Percentiles rank a stretch among this genome's conserved stretches.
phyloP scores from a whole-genome alignment of 2,329 filamentous ascomycete genomes.

The Colletotrichum neosansevieriae region DNA sequence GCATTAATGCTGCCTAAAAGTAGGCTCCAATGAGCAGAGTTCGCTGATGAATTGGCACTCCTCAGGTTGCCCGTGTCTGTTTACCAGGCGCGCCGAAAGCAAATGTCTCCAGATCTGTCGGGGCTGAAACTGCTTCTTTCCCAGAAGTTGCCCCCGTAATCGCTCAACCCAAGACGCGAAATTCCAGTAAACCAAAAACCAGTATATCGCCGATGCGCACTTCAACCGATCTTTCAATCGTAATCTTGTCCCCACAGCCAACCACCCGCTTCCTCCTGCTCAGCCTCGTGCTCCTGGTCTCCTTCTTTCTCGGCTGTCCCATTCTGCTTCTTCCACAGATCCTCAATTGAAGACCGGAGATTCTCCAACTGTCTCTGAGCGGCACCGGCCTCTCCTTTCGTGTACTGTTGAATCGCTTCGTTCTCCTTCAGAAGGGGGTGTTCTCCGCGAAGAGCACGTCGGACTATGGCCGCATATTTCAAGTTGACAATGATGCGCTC shows the following conservation, averaged over 20 bases:
- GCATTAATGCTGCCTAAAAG: slow-evolving; percentile 1
- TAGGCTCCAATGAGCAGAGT: not conserved
- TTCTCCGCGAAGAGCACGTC: slow-evolving; percentile 29
- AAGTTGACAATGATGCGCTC: slow-evolving; percentile 29
- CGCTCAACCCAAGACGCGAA: not conserved
- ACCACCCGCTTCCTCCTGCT: not conserved
- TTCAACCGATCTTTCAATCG: not conserved
- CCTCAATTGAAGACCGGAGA: slow-evolving; percentile 30
- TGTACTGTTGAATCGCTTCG: slow-evolving; percentile 37
- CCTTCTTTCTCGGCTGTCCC: slow-evolving; percentile 33
- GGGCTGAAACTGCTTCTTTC: not conserved
- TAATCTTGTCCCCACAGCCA: not conserved
- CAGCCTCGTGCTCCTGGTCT: slow-evolving; percentile 31
- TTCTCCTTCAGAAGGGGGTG: slow-evolving; percentile 43
- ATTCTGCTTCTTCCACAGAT: slow-evolving; percentile 23
- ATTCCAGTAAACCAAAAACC: not conserved
- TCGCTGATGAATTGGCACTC: not conserved
- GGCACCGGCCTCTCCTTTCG: slow-evolving; percentile 29
- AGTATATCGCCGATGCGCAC: not conserved
- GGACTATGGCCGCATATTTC: slow-evolving; percentile 25
- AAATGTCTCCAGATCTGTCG: too few species aligned
- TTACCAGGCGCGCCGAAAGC: not conserved
- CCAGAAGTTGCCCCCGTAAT: not conserved
- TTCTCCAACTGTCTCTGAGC: slow-evolving; percentile 31
- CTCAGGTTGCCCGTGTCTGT: not conserved